phyloP scores from a whole-genome alignment of 2,329 filamentous ascomycete genomes.

The Botrytis byssoidea region DNA sequence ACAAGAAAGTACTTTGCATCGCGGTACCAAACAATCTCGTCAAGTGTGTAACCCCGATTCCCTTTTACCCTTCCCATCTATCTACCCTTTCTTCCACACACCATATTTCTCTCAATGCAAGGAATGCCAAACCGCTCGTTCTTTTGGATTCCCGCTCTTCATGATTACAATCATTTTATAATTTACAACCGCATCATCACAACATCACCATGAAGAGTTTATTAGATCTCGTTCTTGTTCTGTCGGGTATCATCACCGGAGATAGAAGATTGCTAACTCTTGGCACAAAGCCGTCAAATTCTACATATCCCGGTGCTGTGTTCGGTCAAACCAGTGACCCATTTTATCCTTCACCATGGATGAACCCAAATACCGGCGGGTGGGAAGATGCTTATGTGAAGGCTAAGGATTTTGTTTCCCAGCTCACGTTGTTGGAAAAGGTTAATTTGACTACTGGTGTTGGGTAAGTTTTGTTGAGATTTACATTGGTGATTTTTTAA shows the following conservation, averaged over 20 bases:
- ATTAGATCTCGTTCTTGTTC: constrained; percentile 13
- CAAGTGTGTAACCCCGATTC: neutral
- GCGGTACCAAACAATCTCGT: constrained; percentile 5
- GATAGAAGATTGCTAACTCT: constrained; percentile 11
- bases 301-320: constrained; percentile 13
- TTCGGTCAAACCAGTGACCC: constrained; percentile 20
- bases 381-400: constrained; percentile 74
- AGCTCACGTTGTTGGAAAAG: constrained; percentile 78
- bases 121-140: neutral
- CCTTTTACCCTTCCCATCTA: neutral
- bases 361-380: constrained; percentile 23
- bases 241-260: neutral
- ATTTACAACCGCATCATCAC: neutral
- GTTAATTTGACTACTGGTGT: constrained; percentile 92
- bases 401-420: constrained; percentile 64
- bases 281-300: neutral
- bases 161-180: constrained; percentile 3
- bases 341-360: constrained; percentile 23
- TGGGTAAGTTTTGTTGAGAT: constrained; percentile 21
- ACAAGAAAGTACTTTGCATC: constrained; percentile 3
- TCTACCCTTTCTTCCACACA: neutral
- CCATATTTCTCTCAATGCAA: neutral
- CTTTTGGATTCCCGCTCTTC: neutral
- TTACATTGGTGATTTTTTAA: neutral
- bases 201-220: constrained; percentile 6